Evolutionary conservation across 2,329 filamentous ascomycete species (phyloP).

Genomic region (Botrytis cinerea): DNA sequence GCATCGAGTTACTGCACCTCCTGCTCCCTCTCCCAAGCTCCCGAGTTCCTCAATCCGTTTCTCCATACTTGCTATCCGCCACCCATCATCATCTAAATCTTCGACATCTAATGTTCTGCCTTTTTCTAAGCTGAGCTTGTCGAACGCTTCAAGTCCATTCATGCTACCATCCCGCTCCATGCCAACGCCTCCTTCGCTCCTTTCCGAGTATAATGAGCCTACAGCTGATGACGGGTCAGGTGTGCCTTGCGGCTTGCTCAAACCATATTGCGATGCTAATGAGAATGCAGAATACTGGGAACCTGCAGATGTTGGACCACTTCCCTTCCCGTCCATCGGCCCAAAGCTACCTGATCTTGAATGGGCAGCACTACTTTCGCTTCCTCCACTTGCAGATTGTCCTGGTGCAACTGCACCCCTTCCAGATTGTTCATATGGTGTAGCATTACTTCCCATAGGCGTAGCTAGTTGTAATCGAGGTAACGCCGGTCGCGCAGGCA

Average conservation of each 20-base stretch:
- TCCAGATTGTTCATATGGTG: conserved; percentile 65
- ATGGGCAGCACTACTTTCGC: conserved; percentile 76
- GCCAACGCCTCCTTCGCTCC: conserved; percentile 69
- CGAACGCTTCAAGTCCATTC: conserved; percentile 74
- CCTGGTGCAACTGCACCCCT: conserved; percentile 52
- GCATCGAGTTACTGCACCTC: conserved; percentile 91
- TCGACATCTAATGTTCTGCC: conserved; percentile 86
- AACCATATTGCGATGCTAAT: conserved; percentile 72
- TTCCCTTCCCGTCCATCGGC: conserved; percentile 70
- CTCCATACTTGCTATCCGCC: conserved; percentile 89
- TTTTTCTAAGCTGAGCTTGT: conserved; percentile 79
- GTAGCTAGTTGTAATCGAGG: conserved; percentile 85
- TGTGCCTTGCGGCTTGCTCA: conserved; percentile 67
- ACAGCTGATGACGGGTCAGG: conserved; percentile 88
- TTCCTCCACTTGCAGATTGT: conserved; percentile 72
- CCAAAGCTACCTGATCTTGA: conserved; percentile 85
- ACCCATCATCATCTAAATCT: conserved; percentile 91
- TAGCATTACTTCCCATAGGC: conserved; percentile 77
- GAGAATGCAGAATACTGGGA: conserved; percentile 83
- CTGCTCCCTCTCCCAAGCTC: conserved; percentile 89
- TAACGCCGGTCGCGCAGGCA: conserved; percentile 54
- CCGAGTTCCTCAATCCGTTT: conserved; percentile 86
- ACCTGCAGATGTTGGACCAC: conserved; percentile 83
- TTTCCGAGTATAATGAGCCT: conserved; percentile 79
- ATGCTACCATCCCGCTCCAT: conserved; percentile 85